Evolutionary conservation across 176 grass and related monocot genomes (phyloP), one percentile per base, ranked within the genome.

Genomic region (Otatea glauca): DNA sequence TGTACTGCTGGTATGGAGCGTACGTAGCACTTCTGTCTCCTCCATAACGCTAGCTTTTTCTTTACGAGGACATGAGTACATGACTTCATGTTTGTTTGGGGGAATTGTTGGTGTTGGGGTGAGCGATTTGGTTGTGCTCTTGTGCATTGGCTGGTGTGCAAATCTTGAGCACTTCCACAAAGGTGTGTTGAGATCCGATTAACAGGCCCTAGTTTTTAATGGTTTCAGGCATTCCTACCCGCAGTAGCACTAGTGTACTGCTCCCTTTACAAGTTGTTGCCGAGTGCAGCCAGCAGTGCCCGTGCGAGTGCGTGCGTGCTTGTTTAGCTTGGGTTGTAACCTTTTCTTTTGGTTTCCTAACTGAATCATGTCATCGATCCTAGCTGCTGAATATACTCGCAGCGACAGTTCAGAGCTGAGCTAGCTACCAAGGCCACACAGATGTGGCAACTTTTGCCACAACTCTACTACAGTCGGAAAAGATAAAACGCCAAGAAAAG

Each of bases 61-160:
- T 81, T 83, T 59, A 50, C 39, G 21, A 6, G 24, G n/a, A 45
- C 11, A 20, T 20, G 18, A 20, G 18, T 7, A 58, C 12, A 59
- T 9, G 9, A 3, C 45, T 68, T 60, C 20, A 0, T 82, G 12
- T 3, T 38, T 74, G 9, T 11, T 24, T 29, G 13, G 18, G 72
- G 35, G 23, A 29, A 23, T 12, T 1, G 25, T 61, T 37, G 43
- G 42, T 21, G 83, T 45, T 85, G 51, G 61, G 35, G 63, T 1
- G 69, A 70, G 79, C 83, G 84, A 72, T 68, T 59, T 51, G 17
- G 41, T 53, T 65, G 84, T 20, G 74, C 72, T 71, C 84, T 58
- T 73, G 12, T 74, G 79, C 88, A 79, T 90, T 6, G 74, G 79
- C 66, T 2, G 16, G 59, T 23, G 88, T 90, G 84, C 79, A 90